Evolutionary conservation across 805 yeast species (phyloP).

Genomic region (Spathaspora passalidarum): DNA sequence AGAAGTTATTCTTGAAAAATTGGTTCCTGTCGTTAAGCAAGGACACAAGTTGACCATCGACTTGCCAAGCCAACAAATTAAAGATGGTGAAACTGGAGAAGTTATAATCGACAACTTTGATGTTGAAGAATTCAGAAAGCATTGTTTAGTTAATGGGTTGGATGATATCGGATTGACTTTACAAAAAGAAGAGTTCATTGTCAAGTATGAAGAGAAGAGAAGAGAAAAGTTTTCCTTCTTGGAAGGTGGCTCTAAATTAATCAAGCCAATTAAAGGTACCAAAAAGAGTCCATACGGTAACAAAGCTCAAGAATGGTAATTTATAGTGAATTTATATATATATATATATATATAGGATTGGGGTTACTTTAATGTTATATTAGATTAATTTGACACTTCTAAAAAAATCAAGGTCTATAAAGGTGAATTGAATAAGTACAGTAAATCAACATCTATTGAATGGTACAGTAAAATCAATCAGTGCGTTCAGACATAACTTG

Average conservation of each 20-base stretch:
- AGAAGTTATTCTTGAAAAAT: slow-evolving; percentile 64
- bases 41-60: slow-evolving; percentile 77
- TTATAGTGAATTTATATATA: background rate
- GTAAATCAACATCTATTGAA: background rate
- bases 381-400: too few relatives aligned
- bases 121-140: slow-evolving; percentile 88
- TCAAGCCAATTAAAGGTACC: slow-evolving; percentile 64
- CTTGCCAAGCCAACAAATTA: slow-evolving; percentile 81
- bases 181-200: slow-evolving; percentile 78
- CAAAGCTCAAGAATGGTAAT: slow-evolving; percentile 72
- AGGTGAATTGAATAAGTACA: background rate
- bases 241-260: slow-evolving; percentile 78
- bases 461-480: slow-evolving; percentile 14
- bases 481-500: slow-evolving; percentile 55
- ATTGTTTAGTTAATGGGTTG: slow-evolving; percentile 89
- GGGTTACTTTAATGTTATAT: too few relatives aligned
- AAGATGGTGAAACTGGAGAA: slow-evolving; percentile 54
- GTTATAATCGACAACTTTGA: slow-evolving; percentile 81
- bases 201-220: slow-evolving; percentile 73
- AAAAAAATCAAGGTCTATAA: too few relatives aligned
- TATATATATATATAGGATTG: too few relatives aligned
- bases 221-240: slow-evolving; percentile 82
- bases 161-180: slow-evolving; percentile 96
- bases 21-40: slow-evolving; percentile 75
- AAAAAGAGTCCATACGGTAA: slow-evolving; percentile 67